Base-by-base conservation (phyloP, 208 protist species). In the Blechomonas ayalai region DNA sequence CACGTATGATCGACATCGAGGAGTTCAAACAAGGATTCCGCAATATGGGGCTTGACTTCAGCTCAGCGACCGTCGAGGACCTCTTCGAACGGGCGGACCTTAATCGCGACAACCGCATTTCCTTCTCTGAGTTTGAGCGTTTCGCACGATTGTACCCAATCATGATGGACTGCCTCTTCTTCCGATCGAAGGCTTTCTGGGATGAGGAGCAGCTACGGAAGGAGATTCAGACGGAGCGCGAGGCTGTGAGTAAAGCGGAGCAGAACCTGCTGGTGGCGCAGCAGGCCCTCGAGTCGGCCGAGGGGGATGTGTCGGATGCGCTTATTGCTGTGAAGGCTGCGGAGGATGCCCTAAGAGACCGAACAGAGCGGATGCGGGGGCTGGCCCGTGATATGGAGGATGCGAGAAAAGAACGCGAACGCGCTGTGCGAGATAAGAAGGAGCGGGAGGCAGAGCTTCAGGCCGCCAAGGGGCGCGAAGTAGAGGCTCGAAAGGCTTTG, bases 121-220 rank as follows among this genome's bases (percentile, higher is more conserved):
- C 77, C 24, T 90, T 79, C 56, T 67, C 78, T 8, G 83, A 95
- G 77, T 95, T 90, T 56, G 83, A 92, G 74, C 83, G 82, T 38
- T 92, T 95, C 60, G 74, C 72, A 4, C 62, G 71, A 12, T 48
- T 88, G 12, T 95, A 95, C 61, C 88, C 88, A 20, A 95, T 92
- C 60, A 88, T 95, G 80, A 80, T 56, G 18, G 83, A 95, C 64
- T 92, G 82, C 55, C 67, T 95, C 15, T 95, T 80, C 62, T 91
- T 88, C 62, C 80, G 88, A 45, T 86, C 68, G 38, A 92, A 90
- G 72, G 83, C 83, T n/a, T 89, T 89, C 52, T 92, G 83, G 84
- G 82, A 90, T 39, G 83, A 95, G 61, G 82, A 90, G 49, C 77
- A 88, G 63, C 52, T 92, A 26, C 76, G 67, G 33, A 85, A 86